Evolutionary conservation across 768 basidiomycete species (phyloP).

Genomic region (Termitomyces sp.): DNA sequence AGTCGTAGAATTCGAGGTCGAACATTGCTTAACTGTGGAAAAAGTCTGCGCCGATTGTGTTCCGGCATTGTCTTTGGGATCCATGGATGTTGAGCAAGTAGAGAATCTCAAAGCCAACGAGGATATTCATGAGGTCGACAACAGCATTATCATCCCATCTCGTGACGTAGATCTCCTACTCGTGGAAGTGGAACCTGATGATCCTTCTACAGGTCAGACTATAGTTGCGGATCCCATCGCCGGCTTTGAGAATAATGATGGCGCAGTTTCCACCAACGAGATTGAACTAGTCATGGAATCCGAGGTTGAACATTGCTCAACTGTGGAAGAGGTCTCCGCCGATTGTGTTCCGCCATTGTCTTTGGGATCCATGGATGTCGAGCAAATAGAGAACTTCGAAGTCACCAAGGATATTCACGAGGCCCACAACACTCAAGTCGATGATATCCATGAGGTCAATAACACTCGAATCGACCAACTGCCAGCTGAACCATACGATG

Average conservation of each 20-base stretch:
- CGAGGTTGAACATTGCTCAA: not conserved
- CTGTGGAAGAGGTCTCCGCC: not conserved
- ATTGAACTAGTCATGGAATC: not conserved
- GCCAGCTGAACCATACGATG: too few species aligned
- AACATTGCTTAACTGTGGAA: not conserved
- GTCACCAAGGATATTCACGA: not conserved
- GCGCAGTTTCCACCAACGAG: not conserved
- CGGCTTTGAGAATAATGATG: not conserved
- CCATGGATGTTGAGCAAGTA: not conserved
- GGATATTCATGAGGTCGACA: not conserved
- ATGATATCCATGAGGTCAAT: too few species aligned
- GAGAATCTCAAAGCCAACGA: not conserved
- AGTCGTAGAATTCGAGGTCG: not conserved
- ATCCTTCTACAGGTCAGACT: too few species aligned
- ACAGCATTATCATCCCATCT: not conserved
- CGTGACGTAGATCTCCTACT: not conserved
- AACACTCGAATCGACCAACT: not conserved
- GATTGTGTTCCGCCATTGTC: not conserved
- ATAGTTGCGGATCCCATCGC: not conserved
- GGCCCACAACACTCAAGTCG: not conserved
- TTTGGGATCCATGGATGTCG: not conserved
- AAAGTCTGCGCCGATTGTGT: not conserved
- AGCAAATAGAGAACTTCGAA: not conserved
- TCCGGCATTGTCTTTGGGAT: too few species aligned
- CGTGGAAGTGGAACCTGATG: not conserved